phyloP scores from a whole-genome alignment of 805 yeast species.

The Lachancea dasiensis region DNA sequence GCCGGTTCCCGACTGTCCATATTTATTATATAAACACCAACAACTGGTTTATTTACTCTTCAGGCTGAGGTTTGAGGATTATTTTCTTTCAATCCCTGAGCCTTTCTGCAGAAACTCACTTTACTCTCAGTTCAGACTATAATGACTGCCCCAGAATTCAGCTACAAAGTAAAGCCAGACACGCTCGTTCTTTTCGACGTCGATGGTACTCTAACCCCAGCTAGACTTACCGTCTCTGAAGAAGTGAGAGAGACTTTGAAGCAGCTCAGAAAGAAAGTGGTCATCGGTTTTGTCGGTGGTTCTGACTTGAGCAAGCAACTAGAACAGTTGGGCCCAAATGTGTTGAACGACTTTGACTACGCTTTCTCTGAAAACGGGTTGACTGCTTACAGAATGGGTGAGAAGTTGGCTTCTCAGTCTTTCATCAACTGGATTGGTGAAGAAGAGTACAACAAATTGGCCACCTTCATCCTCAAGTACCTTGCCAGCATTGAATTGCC shows the following conservation, averaged over 20 bases:
- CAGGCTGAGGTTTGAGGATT: not conserved
- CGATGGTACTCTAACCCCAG: constrained; percentile 98
- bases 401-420: constrained; percentile 85
- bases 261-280: constrained; percentile 83
- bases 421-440: constrained; percentile 96
- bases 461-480: constrained; percentile 78
- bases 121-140: not conserved
- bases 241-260: constrained; percentile 70
- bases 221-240: constrained; percentile 70
- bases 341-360: constrained; percentile 81
- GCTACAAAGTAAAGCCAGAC: constrained; percentile 75
- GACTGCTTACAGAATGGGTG: constrained; percentile 91
- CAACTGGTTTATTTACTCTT: no score
- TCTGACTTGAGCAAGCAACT: constrained; percentile 89
- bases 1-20: no score
- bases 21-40: no score
- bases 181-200: constrained; percentile 92
- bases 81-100: not conserved
- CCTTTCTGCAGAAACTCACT: no score
- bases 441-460: constrained; percentile 84
- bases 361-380: constrained; percentile 97
- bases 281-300: constrained; percentile 97
- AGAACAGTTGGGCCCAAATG: constrained; percentile 86
- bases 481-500: constrained; percentile 85
- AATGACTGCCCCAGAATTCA: constrained; percentile 44